A percentile compares a stretch with the other conserved stretches of the same genome.
These are phyloP conservation scores for Penicillium sp. DNA, from an alignment of 2,329 filamentous ascomycete species.

Conservation along the genomic window DNA sequence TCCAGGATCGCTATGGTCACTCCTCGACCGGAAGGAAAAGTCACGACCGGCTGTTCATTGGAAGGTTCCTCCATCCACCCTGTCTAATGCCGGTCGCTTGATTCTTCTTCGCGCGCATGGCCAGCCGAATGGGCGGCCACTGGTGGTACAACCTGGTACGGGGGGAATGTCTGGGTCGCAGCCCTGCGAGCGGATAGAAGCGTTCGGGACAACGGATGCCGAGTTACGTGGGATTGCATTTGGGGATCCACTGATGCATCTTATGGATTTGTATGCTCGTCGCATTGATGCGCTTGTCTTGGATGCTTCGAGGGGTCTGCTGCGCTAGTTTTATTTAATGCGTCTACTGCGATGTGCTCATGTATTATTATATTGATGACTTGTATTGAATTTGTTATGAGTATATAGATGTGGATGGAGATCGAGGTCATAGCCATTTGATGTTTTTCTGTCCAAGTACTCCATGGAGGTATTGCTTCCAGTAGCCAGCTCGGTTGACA, in stretches of 20 bases:
- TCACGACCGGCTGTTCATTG: slow-evolving; percentile 12
- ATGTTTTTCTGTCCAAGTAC: too few species aligned
- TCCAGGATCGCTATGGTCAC: slow-evolving; percentile 33
- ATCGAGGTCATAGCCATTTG: too few species aligned
- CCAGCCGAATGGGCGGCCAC: slow-evolving; percentile 61
- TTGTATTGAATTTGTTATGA: too few species aligned
- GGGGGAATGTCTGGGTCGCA: slow-evolving; percentile 53
- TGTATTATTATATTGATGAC: too few species aligned
- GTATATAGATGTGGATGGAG: too few species aligned
- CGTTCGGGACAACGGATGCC: slow-evolving; percentile 62
- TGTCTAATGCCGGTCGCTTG: slow-evolving; percentile 14
- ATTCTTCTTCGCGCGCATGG: slow-evolving; percentile 12
- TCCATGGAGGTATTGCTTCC: too few species aligned
- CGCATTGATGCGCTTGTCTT: slow-evolving; percentile 67
- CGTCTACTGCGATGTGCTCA: too few species aligned
- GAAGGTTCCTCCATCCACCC: slow-evolving; percentile 9
- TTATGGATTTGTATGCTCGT: slow-evolving; percentile 70
- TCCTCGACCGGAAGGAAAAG: slow-evolving; percentile 21
- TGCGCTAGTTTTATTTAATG: too few species aligned
- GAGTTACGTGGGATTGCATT: slow-evolving; percentile 66
- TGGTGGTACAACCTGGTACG: slow-evolving; percentile 66
- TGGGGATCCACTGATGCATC: slow-evolving; percentile 73
- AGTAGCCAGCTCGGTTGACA: too few species aligned
- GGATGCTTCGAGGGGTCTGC: slow-evolving; percentile 18
- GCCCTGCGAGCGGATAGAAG: slow-evolving; percentile 56